Base-by-base conservation (phyloP, 1,284 basidiomycete genomes). In the Termitomyces sp. region DNA sequence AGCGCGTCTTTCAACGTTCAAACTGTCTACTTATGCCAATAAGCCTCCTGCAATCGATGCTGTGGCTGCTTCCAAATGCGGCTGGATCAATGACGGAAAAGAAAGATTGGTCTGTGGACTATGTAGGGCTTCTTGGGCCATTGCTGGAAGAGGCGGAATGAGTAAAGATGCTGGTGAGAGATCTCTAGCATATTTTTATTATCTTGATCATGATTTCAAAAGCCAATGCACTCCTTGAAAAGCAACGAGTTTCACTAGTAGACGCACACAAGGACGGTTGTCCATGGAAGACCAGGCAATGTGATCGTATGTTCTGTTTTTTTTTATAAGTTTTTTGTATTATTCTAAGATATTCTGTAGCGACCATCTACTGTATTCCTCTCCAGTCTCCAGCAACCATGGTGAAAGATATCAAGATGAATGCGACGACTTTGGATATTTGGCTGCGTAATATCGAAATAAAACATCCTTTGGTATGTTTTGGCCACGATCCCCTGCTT, bases 61-160 rank as follows among this genome's bases (percentile, higher is more conserved):
- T 1, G 87, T 90, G 10, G 83, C 88, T 24, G 88, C 90, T 1
- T 76, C 88, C 0, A 86, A 81, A 65, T 87, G 85, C 64, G 89
- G 89, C 1, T 92, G 89, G 89, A 72, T 80, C 15, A 90, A 90
- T 58, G 81, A 88, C 45, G 86, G 86, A 41, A 89, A 87, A 67
- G 87, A 90, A 57, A 76, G 89, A 47, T 69, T 91, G 15, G 73
- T 84, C 1, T 91, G 88, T 63, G 82, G 82, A 2, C 69, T 90
- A 21, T 91, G 89, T 62, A 73, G 73, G 53, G 75, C 75, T 17
- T 85, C 86, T 26, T 91, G 89, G 88, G 82, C 88, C 5, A 74
- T 90, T 15, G 82, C 75, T 9, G 76, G 81, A 19, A 76, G 79
- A 50, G 81, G 83, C 42, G 83, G 86, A 26, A 80, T 90, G 80